Conservation (phyloP, 805 yeast species). For the Candida berthetii region DNA sequence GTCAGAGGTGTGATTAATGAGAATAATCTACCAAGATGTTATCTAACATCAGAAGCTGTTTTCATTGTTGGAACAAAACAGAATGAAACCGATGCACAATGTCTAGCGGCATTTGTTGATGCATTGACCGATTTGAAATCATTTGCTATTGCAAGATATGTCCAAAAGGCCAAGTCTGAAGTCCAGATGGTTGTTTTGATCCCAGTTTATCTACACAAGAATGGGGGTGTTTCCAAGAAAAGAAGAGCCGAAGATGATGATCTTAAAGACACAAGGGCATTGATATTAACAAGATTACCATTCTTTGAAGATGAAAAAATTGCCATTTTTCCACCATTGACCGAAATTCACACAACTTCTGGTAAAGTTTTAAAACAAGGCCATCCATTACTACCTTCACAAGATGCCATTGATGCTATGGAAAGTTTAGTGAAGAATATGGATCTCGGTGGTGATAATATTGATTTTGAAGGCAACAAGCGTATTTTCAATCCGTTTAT, state of each 20-base stretch:
- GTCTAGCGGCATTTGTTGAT: constrained; percentile 43
- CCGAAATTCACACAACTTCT: constrained; percentile 26
- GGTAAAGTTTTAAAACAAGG: constrained; percentile 17
- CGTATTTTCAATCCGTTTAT: constrained; percentile 12
- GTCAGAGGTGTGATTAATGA: constrained; percentile 52
- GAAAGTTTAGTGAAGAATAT: constrained; percentile 34
- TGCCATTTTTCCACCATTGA: constrained; percentile 41
- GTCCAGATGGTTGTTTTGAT: constrained; percentile 47
- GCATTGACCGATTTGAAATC: constrained; percentile 41
- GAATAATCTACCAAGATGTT: constrained; percentile 49
- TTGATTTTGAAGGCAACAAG: constrained; percentile 16
- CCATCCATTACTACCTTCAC: constrained; percentile 25
- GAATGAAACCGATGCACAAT: constrained; percentile 29
- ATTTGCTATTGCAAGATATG: constrained; percentile 60
- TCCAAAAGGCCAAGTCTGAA: constrained; percentile 40
- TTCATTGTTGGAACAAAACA: constrained; percentile 41
- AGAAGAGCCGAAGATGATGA: constrained; percentile 14
- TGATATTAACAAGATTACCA: constrained; percentile 55
- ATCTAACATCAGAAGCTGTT: constrained; percentile 51
- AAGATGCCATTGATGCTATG: constrained; percentile 36
- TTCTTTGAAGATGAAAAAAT: constrained; percentile 69
- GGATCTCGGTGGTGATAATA: constrained; percentile 29
- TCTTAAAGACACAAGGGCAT: constrained; percentile 25
- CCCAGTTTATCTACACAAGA: constrained; percentile 34
- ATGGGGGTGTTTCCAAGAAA: constrained; percentile 12